Evolutionary conservation across 2,329 filamentous ascomycete species (phyloP).

Genomic region (Verticillium tricorpus): DNA sequence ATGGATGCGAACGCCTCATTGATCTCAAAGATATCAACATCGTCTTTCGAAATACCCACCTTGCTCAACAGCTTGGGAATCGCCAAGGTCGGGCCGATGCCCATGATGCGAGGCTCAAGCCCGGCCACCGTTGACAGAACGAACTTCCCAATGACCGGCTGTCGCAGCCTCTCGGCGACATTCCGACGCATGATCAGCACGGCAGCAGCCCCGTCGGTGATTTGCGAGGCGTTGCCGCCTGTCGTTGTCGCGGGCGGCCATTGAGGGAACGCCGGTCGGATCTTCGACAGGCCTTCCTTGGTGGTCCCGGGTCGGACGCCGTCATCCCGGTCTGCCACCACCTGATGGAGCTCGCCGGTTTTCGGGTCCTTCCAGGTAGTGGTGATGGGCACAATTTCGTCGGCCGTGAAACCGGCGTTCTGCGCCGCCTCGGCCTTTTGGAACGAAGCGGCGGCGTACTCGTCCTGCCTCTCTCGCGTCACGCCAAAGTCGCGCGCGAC

Average conservation of each 20-base stretch:
- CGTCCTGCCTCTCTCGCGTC: constrained; percentile 60
- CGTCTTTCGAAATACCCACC: constrained; percentile 50
- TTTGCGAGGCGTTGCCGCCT: constrained; percentile 68
- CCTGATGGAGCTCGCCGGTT: constrained; percentile 73
- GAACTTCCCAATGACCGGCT: constrained; percentile 70
- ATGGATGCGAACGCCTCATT: constrained; percentile 76
- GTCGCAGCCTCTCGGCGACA: constrained; percentile 61
- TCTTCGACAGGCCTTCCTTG: constrained; percentile 60
- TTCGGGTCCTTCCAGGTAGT: constrained; percentile 84
- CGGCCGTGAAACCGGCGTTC: constrained; percentile 69
- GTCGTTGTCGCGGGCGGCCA: constrained; percentile 61
- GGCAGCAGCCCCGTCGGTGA: constrained; percentile 69
- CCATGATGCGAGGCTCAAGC: constrained; percentile 70
- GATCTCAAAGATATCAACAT: constrained; percentile 61
- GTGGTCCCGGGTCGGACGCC: constrained; percentile 69
- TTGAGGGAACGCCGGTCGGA: constrained; percentile 66
- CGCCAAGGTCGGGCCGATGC: constrained; percentile 54
- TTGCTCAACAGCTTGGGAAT: constrained; percentile 23
- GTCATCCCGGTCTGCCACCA: constrained; percentile 64
- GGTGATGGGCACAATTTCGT: constrained; percentile 67
- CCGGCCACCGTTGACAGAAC: constrained; percentile 67
- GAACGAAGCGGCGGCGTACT: constrained; percentile 63
- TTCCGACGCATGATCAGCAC: constrained; percentile 68
- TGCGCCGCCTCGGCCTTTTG: constrained; percentile 64
- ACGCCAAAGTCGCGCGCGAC: constrained; percentile 70